These are phyloP conservation scores for Candida chilensis DNA, from an alignment of 805 yeast species.

Conservation along the genomic window DNA sequence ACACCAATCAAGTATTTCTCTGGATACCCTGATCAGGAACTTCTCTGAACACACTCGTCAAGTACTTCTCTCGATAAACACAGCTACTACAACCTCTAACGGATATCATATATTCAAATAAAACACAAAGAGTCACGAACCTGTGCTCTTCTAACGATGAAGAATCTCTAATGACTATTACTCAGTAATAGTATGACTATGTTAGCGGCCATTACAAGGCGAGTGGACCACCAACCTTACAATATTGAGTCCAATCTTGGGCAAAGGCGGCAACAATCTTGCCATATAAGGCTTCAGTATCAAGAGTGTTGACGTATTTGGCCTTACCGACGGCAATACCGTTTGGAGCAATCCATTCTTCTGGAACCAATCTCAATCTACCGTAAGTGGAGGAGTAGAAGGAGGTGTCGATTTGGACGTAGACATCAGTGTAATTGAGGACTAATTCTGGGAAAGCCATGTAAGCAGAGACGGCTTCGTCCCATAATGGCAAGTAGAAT, in stretches of 20 bases:
- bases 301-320: constrained; percentile 19
- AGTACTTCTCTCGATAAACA: too few relatives aligned
- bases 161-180: too few relatives aligned
- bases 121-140: too few relatives aligned
- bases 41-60: too few relatives aligned
- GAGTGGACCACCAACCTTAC: constrained; percentile 10
- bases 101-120: too few relatives aligned
- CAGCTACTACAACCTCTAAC: too few relatives aligned
- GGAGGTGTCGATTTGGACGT: constrained; percentile 26
- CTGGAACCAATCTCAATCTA: constrained; percentile 23
- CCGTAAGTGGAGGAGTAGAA: constrained; percentile 34
- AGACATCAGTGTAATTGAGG: constrained; percentile 14
- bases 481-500: constrained; percentile 32
- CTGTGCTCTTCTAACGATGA: too few relatives aligned
- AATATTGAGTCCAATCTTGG: constrained; percentile 26
- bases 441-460: constrained; percentile 25
- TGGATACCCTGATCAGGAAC: too few relatives aligned
- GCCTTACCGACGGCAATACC: constrained; percentile 24
- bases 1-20: too few relatives aligned
- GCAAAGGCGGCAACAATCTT: constrained; percentile 18
- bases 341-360: constrained; percentile 22
- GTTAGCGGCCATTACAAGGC: too few relatives aligned
- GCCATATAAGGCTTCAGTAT: constrained; percentile 17
- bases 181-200: too few relatives aligned
- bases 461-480: constrained; percentile 27